These are phyloP conservation scores for Piedraia hortae DNA, from an alignment of 2,329 filamentous ascomycete species.

Conservation along the genomic window DNA sequence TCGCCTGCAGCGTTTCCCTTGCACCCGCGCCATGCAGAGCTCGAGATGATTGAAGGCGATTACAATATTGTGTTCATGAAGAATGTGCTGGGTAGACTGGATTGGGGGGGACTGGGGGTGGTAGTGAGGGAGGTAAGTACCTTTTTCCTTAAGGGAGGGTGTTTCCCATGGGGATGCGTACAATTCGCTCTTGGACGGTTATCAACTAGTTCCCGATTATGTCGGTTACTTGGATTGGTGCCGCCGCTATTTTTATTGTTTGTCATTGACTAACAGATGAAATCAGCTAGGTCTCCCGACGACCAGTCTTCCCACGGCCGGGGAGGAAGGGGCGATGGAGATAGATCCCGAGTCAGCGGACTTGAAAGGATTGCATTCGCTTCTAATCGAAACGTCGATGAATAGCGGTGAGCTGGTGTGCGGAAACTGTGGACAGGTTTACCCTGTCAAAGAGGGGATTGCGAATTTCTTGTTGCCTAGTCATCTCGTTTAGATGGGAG, in stretches of 20 bases:
- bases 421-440: conserved; percentile 77
- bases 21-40: conserved; percentile 73
- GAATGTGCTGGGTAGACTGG: conserved; percentile 65
- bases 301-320: conserved; percentile 17
- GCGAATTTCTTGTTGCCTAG: conserved; percentile 22
- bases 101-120: conserved; percentile 56
- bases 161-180: background rate
- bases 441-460: conserved; percentile 82
- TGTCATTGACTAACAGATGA: no score
- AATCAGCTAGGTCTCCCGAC: conserved; percentile 23
- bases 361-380: conserved; percentile 47
- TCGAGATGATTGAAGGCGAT: conserved; percentile 60
- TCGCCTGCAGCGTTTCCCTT: conserved; percentile 59
- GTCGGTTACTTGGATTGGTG: no score
- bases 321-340: conserved; percentile 36
- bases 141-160: background rate
- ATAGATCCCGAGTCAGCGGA: no score
- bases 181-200: no score
- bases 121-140: conserved; percentile 47
- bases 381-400: conserved; percentile 75
- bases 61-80: conserved; percentile 53
- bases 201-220: no score
- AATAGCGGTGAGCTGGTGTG: conserved; percentile 72
- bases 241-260: no score
- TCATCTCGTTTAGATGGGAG: conserved; percentile 47